phyloP scores from a whole-genome alignment of 2,329 filamentous ascomycete species.

The Malbranchea cinnamomea region DNA sequence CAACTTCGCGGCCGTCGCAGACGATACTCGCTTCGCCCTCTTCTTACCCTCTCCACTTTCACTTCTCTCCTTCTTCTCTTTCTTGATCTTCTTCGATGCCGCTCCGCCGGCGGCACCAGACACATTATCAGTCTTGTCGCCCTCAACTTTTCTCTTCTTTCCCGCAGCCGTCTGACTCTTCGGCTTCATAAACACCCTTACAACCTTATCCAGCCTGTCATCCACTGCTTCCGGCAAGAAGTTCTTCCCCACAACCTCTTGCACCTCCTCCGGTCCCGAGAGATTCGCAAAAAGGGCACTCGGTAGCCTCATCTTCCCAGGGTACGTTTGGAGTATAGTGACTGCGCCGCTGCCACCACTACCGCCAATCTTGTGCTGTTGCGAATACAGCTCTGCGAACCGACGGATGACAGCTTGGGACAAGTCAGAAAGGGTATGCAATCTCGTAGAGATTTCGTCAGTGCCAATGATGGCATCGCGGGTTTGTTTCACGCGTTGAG shows the following conservation, averaged over 20 bases:
- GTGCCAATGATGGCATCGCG: constrained; percentile 57
- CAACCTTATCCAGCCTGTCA: constrained; percentile 60
- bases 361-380: constrained; percentile 38
- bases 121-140: constrained; percentile 14
- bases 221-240: constrained; percentile 66
- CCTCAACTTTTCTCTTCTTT: constrained; percentile 30
- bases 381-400: constrained; percentile 74
- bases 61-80: no score
- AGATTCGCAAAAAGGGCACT: constrained; percentile 62
- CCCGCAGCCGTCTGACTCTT: constrained; percentile 22
- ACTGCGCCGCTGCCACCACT: constrained; percentile 18
- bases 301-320: constrained; percentile 67
- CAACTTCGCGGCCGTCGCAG: no score
- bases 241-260: constrained; percentile 72
- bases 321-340: constrained; percentile 60
- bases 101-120: constrained; percentile 12
- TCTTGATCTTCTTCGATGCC: constrained; percentile 8
- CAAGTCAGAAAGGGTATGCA: constrained; percentile 81
- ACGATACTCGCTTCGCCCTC: constrained; percentile 21
- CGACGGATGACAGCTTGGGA: constrained; percentile 67
- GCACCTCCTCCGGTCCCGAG: constrained; percentile 60
- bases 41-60: no score
- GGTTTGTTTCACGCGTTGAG: constrained; percentile 83
- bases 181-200: constrained; percentile 52
- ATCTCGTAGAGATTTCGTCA: constrained; percentile 28